Base-by-base conservation (phyloP, 352 stramenopile species). In the Achlya hypogyna region DNA sequence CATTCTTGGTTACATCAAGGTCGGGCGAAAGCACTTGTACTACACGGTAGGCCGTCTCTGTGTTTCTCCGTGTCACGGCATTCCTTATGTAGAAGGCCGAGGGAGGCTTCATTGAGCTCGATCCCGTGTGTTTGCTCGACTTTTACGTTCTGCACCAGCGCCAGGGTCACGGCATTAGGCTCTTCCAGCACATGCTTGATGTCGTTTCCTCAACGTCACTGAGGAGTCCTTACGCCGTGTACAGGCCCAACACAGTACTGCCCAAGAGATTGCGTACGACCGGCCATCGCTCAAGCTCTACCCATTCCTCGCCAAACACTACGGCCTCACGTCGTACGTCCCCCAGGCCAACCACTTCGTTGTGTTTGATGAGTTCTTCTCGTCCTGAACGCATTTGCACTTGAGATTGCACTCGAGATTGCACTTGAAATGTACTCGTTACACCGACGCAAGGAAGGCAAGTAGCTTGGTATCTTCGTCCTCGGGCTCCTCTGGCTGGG, bases 301-400 rank as follows among this genome's bases (percentile, higher is more conserved):
- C 4, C 72, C 81, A 38, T 94, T 95, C 59, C 69, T 93, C 9
- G 65, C 71, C 16, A 96, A 92, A 71, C 79, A 95, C 66, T 77
- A 74, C 23, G 70, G 51, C 0, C 74, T 95, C 27, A 69, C 28
- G 0, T 60, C 74, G 1, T 80, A 82, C 64, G 74, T 79, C 58
- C 73, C 72, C 31, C 87, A 96, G 63, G 79, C 84, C 59, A 96
- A 95, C 72, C 84, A 82, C 58, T 96, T 95, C 71, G 84, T 95
- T 27, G 43, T 96, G 20, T 95, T 92, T 58, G 75, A 90, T 65
- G 75, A 53, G 40, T 94, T 79, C 68, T 91, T 94, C 43, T 27
- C 54, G n/a, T n/a, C n/a, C 38, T 47, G 20, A 10, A 18, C 38
- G 10, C 10, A 47, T 47, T 47, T 47, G 10, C 10, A 47, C 20